A percentile compares a stretch with the other conserved stretches of the same genome.
phyloP scores from a whole-genome alignment of 1,139 yeast genomes.

The Debaryomyces sp. region DNA sequence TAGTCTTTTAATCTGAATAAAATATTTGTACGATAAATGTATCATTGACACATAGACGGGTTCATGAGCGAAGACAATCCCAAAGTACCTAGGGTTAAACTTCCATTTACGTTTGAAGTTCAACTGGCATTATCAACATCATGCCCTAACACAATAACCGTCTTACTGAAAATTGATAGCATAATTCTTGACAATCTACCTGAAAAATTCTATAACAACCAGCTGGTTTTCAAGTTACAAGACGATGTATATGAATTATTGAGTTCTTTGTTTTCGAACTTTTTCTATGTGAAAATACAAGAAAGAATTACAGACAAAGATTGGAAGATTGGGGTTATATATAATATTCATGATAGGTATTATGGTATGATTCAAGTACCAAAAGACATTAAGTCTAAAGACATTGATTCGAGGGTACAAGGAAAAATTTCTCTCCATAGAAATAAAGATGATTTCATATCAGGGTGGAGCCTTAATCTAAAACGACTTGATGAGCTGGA shows the following conservation, averaged over 20 bases:
- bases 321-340: conserved; percentile 11
- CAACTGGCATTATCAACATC: conserved; percentile 12
- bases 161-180: conserved; percentile 15
- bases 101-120: conserved; percentile 16
- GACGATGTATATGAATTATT: conserved; percentile 11
- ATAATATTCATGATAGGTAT: conserved; percentile 1
- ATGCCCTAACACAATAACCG: conserved; percentile 16
- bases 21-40: not conserved
- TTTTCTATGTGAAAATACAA: conserved; percentile 19
- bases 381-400: conserved; percentile 12
- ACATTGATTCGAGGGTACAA: conserved; percentile 8
- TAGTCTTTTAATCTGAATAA: not conserved
- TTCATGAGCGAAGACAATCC: conserved; percentile 1
- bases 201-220: conserved; percentile 7
- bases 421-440: not conserved
- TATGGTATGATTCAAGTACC: conserved; percentile 11
- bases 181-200: conserved; percentile 12
- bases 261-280: conserved; percentile 10
- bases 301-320: conserved; percentile 17
- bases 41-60: not conserved
- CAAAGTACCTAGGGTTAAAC: not conserved
- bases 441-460: not conserved
- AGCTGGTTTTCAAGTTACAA: conserved; percentile 13
- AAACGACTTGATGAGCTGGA: not conserved
- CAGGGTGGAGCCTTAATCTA: not conserved